Base-by-base conservation (phyloP, 768 basidiomycete species). In the Termitomyces titanicus region DNA sequence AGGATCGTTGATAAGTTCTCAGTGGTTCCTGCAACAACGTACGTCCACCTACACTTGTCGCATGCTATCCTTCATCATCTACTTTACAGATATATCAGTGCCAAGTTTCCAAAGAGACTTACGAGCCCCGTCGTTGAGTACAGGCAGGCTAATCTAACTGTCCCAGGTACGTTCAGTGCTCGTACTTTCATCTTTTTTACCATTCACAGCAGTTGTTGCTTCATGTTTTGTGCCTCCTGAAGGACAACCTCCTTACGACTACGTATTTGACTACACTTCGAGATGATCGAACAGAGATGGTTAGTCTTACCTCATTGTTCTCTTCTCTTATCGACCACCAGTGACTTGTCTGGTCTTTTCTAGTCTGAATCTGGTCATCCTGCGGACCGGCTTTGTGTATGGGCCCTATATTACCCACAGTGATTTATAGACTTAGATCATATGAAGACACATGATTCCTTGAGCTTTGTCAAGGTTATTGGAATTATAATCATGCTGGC, bases 251-350 rank as follows among this genome's bases (percentile, higher is more conserved):
- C 77, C 85, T 3, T 94, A 86, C 68, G 77, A 85, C 54, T 87
- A 88, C 69, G 88, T 94, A 20, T 93, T 93, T 68, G 92, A 94
- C 73, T 82, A 88, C 61, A 88, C 89, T 89, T 54, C 80, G 81
- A 53, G 79, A 81, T 63, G 89, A 92, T 69, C 81, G 90, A 45
- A 80, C 82, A 29, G 89, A 92, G 68, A 74, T 84, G 77, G 90
- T 89, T 66, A 51, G 81, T 70, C 45, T 55, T 49, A n/a, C 51
- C 43, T 50, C 44, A 44, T 47, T n/a, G n/a, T n/a, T n/a, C n/a
- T n/a, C n/a, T n/a, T n/a, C n/a, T n/a, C n/a, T n/a, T n/a, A n/a
- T n/a, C 12, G 55, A 29, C 20, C 50, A 18, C 38, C 37, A 44
- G 44, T 58, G 34, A 20, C 25, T 33, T 65, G 18, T 62, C 62